A percentile compares a stretch with the other conserved stretches of the same genome.
These are phyloP conservation scores for Marasmius oreades DNA, from an alignment of 1,284 basidiomycete species.

Conservation along the genomic window DNA sequence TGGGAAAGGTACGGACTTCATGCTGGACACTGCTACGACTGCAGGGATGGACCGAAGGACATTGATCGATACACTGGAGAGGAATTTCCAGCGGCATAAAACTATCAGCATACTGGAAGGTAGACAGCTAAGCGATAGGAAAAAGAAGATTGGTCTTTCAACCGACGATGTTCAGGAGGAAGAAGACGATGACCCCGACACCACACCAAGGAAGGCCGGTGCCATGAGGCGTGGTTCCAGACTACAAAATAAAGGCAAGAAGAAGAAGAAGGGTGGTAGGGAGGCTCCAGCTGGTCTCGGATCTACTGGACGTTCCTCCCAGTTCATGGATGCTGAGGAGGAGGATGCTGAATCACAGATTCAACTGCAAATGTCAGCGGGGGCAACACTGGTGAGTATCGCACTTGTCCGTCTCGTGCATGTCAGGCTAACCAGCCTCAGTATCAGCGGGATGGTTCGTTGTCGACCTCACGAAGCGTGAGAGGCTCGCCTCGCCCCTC, in stretches of 20 bases:
- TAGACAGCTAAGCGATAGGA: slow-evolving; percentile 37
- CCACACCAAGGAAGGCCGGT: slow-evolving; percentile 49
- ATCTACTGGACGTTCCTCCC: slow-evolving; percentile 61
- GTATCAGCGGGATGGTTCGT: slow-evolving; percentile 55
- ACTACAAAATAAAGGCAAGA: slow-evolving; percentile 26
- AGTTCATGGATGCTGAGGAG: slow-evolving; percentile 91
- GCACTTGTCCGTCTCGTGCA: slow-evolving; percentile 8
- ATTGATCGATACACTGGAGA: slow-evolving; percentile 79
- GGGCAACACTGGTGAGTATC: slow-evolving; percentile 60
- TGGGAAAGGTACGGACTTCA: slow-evolving; percentile 71
- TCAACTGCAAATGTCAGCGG: slow-evolving; percentile 75
- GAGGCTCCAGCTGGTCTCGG: slow-evolving; percentile 40
- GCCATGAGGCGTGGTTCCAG: slow-evolving; percentile 31
- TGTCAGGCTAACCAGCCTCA: slow-evolving; percentile 24
- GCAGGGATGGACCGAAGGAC: slow-evolving; percentile 75
- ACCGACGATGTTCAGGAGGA: slow-evolving; percentile 40
- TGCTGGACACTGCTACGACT: slow-evolving; percentile 55
- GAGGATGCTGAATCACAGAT: slow-evolving; percentile 83
- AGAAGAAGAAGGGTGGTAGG: slow-evolving; percentile 32
- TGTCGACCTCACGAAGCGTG: slow-evolving; percentile 63
- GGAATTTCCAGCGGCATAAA: slow-evolving; percentile 80
- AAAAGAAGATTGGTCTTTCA: slow-evolving; percentile 29
- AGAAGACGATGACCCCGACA: slow-evolving; percentile 42
- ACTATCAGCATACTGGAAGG: slow-evolving; percentile 88
- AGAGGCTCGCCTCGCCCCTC: slow-evolving; percentile 60